phyloP scores from a whole-genome alignment of 257 asterid genomes.

The Jaltomata sinuosa region DNA sequence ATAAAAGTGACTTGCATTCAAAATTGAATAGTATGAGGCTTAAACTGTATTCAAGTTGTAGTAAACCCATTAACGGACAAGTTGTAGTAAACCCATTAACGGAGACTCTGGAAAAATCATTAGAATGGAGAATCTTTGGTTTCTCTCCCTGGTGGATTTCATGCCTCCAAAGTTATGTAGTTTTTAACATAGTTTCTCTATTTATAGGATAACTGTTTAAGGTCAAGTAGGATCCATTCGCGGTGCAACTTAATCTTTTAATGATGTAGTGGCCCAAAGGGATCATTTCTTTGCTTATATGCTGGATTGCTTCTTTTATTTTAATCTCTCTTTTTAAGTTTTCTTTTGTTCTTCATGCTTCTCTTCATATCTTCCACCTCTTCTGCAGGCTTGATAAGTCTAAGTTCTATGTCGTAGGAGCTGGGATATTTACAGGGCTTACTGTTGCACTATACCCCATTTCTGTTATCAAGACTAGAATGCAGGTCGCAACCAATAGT shows the following conservation, averaged over 20 bases:
- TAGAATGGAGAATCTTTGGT: neutral
- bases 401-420: slow-evolving; percentile 77
- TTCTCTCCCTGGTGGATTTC: neutral
- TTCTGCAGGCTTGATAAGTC: slow-evolving; percentile 69
- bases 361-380: neutral
- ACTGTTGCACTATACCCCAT: slow-evolving; percentile 85
- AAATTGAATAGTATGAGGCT: neutral
- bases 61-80: neutral
- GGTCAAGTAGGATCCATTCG: neutral
- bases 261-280: neutral
- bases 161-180: neutral
- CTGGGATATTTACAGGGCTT: slow-evolving; percentile 79
- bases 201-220: neutral
- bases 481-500: slow-evolving; percentile 63
- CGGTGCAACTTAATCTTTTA: neutral
- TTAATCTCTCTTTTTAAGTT: neutral
- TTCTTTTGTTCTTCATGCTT: neutral
- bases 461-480: slow-evolving; percentile 84
- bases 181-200: neutral
- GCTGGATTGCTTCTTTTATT: neutral
- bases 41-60: neutral
- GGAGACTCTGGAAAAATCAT: neutral
- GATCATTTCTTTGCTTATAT: neutral
- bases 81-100: neutral
- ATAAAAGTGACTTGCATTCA: neutral